These are phyloP conservation scores for Capsicum chinense DNA, from an alignment of 257 asterid genomes.

Conservation along the genomic window DNA sequence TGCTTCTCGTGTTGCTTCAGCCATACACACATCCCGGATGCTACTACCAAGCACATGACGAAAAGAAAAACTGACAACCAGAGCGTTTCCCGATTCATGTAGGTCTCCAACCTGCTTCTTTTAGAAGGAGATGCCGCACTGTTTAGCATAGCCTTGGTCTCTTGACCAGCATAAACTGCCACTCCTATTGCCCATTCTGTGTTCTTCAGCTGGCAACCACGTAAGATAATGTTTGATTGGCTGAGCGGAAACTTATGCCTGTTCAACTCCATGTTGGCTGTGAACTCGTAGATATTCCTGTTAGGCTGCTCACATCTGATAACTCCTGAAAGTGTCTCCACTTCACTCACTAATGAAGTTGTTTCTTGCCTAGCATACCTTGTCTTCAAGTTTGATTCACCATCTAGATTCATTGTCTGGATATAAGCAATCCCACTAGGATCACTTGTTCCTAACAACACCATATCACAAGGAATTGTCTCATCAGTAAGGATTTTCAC, in stretches of 20 bases:
- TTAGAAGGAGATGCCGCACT: slow-evolving; percentile 91
- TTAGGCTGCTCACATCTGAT: slow-evolving; percentile 96
- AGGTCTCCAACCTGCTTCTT: slow-evolving; percentile 92
- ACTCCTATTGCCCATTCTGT: slow-evolving; percentile 95
- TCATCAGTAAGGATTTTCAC: slow-evolving; percentile 81
- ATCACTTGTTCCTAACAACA: slow-evolving; percentile 90
- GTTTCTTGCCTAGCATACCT: slow-evolving; percentile 99
- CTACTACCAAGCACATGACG: slow-evolving; percentile 86
- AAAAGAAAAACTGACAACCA: slow-evolving; percentile 91
- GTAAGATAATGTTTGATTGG: slow-evolving; percentile 92
- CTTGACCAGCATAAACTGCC: slow-evolving; percentile 97
- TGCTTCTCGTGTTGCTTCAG: slow-evolving; percentile 60
- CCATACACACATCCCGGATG: slow-evolving; percentile 91
- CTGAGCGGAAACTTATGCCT: slow-evolving; percentile 75
- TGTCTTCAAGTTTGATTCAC: slow-evolving; percentile 97
- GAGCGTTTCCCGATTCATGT: slow-evolving; percentile 94
- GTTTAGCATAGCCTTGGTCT: slow-evolving; percentile 96
- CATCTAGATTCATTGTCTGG: slow-evolving; percentile 98
- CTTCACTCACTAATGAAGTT: slow-evolving; percentile 65
- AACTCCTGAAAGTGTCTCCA: slow-evolving; percentile 62
- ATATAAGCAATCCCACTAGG: slow-evolving; percentile 95
- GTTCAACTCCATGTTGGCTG: slow-evolving; percentile 84
- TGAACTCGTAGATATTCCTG: slow-evolving; percentile 94
- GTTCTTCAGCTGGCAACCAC: slow-evolving; percentile 99
- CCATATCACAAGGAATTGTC: slow-evolving; percentile 97